These are phyloP conservation scores for Rhynchosporium agropyri DNA, from an alignment of 2,329 filamentous ascomycete species.

Conservation along the genomic window DNA sequence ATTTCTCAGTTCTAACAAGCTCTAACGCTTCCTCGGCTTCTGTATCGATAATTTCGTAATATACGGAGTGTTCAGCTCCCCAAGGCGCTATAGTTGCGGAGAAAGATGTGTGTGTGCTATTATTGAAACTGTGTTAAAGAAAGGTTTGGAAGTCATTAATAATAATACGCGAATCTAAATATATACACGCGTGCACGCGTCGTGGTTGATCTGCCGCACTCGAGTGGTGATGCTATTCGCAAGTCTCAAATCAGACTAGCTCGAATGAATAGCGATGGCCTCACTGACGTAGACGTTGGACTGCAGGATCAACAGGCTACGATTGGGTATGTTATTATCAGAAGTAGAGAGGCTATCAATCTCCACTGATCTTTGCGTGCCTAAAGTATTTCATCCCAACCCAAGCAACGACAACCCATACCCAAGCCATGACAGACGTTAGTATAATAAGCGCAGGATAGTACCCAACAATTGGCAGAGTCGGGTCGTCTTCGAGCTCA, in stretches of 20 bases:
- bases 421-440: slow-evolving; percentile 96
- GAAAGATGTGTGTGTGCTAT: neutral
- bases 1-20: neutral
- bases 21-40: neutral
- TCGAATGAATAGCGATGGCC: neutral
- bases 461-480: slow-evolving; percentile 93
- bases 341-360: slow-evolving; percentile 31
- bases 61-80: neutral
- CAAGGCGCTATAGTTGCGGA: neutral
- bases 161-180: no score
- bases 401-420: slow-evolving; percentile 97
- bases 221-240: slow-evolving; percentile 6
- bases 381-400: slow-evolving; percentile 99
- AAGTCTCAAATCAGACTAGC: neutral
- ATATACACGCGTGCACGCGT: neutral
- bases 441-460: slow-evolving; percentile 93
- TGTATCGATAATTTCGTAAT: neutral
- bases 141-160: neutral
- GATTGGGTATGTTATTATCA: slow-evolving; percentile 9
- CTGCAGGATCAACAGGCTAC: neutral
- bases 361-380: slow-evolving; percentile 80
- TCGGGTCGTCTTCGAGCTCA: slow-evolving; percentile 92
- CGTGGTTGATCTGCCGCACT: slow-evolving; percentile 14
- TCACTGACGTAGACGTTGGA: slow-evolving; percentile 8
- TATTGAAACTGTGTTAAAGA: neutral